Base-by-base conservation (phyloP, 2,329 filamentous ascomycete species). In the Ascochyta pisi region DNA sequence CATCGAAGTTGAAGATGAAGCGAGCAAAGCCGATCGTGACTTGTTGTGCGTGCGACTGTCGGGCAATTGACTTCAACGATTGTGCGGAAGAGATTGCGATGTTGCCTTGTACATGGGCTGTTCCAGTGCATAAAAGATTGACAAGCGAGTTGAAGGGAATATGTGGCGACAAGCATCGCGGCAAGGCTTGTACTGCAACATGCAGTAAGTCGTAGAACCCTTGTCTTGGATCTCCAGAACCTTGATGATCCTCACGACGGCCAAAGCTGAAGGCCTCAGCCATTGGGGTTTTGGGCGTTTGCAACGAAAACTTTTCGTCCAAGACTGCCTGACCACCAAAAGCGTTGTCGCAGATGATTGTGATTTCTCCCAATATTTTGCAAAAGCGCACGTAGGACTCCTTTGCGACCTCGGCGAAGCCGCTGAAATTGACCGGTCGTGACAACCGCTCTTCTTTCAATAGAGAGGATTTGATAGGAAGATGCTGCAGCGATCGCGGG, bases 1-100 rank as follows among this genome's bases (percentile, higher is more conserved):
- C 93, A 74, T 99, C 96, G 73, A 98, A 99, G 65, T 95, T 96
- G 79, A 99, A 99, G 49, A 99, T 99, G 76, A 98, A 99, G 24
- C 93, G 85, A 34, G 95, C 91, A 76, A 99, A 99, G 0, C 95
- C 94, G 76, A 96, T 96, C 0, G 93, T 96, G 3, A 99, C 95
- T 74, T 95, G 91, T 65, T 99, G 92, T 0, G 95, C 93, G 76
- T 96, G 90, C 7, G 89, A 91, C 69, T 99, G 95, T 29, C 91
- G 85, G 10, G 96, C 95, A 67, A 99, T 99, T 0, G 94, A 94
- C 73, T 97, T 98, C 15, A 99, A 78, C 1, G 95, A 97, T 64
- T 93, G 90, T 3, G 92, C 91, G 1, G 96, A 98, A 0, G 95
- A 97, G 39, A 87, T 85, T 1, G 95, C 96, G 73, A 99, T 97